phyloP scores from a whole-genome alignment of 1,284 basidiomycete species.

The Leucocoprinus gongylophorus region DNA sequence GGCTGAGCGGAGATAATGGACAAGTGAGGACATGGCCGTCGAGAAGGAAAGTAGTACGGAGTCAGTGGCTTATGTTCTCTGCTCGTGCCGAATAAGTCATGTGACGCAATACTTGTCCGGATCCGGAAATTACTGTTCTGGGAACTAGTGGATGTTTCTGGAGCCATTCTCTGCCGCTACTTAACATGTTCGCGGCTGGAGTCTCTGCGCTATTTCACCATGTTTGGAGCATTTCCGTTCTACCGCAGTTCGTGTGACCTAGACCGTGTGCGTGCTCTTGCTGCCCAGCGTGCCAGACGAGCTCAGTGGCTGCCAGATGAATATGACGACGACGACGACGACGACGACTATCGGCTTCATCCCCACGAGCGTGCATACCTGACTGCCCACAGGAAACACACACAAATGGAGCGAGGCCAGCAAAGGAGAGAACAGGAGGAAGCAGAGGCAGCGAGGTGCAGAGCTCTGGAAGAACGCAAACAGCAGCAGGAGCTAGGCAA shows the following conservation, averaged over 20 bases:
- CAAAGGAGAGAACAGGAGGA: constrained; percentile 12
- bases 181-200: no score
- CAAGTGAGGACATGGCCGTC: constrained; percentile 2
- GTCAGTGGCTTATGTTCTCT: constrained; percentile 6
- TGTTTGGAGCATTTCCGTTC: constrained; percentile 21
- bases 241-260: constrained; percentile 10
- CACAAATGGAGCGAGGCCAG: constrained; percentile 15
- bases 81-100: not conserved
- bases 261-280: constrained; percentile 20
- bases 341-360: constrained; percentile 19
- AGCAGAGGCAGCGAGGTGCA: constrained; percentile 4
- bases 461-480: constrained; percentile 11
- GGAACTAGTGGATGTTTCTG: not conserved
- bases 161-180: no score
- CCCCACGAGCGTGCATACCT: constrained; percentile 24
- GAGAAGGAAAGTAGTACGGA: not conserved
- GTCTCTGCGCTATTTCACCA: constrained; percentile 6
- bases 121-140: not conserved
- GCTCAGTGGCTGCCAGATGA: constrained; percentile 34
- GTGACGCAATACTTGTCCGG: not conserved
- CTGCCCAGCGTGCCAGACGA: constrained; percentile 24
- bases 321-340: constrained; percentile 20
- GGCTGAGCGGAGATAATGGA: constrained; percentile 6
- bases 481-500: constrained; percentile 18
- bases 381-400: constrained; percentile 20